phyloP scores from a whole-genome alignment of 805 yeast species.

The Candida saitoana region DNA sequence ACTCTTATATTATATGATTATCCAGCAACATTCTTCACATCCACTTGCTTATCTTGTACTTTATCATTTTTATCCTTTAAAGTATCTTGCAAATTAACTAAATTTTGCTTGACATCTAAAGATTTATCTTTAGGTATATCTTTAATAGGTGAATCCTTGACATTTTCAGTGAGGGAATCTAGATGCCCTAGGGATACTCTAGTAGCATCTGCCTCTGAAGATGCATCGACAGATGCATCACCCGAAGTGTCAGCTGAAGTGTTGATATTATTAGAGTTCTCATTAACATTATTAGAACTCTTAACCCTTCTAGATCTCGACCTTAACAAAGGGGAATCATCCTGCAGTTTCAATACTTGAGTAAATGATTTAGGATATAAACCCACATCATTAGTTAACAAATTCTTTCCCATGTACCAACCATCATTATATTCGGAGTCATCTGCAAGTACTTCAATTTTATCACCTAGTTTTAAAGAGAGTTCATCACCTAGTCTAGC shows the following conservation, averaged over 20 bases:
- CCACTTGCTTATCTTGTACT: not conserved
- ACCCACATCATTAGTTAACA: slow-evolving; percentile 72
- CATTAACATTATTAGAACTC: slow-evolving; percentile 3
- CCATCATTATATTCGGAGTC: slow-evolving; percentile 94
- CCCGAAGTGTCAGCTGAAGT: too few relatives aligned
- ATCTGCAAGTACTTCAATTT: slow-evolving; percentile 83
- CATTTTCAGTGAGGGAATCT: too few relatives aligned
- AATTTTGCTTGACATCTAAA: too few relatives aligned
- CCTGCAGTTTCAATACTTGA: slow-evolving; percentile 33
- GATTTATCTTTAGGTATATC: too few relatives aligned
- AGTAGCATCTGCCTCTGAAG: too few relatives aligned
- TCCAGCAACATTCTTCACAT: too few relatives aligned
- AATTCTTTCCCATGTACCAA: slow-evolving; percentile 89
- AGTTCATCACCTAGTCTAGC: slow-evolving; percentile 90
- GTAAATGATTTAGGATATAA: slow-evolving; percentile 90
- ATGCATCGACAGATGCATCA: too few relatives aligned
- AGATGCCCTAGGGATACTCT: too few relatives aligned
- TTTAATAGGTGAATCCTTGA: too few relatives aligned
- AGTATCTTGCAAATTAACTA: too few relatives aligned
- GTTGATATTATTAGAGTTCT: slow-evolving; percentile 5
- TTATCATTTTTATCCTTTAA: too few relatives aligned
- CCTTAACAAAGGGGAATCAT: slow-evolving; percentile 17
- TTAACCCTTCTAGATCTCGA: slow-evolving; percentile 55
- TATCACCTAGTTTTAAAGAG: slow-evolving; percentile 75
- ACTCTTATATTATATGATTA: too few relatives aligned